Base-by-base conservation (phyloP, 805 yeast species). In the Metschnikowia lachancei region DNA sequence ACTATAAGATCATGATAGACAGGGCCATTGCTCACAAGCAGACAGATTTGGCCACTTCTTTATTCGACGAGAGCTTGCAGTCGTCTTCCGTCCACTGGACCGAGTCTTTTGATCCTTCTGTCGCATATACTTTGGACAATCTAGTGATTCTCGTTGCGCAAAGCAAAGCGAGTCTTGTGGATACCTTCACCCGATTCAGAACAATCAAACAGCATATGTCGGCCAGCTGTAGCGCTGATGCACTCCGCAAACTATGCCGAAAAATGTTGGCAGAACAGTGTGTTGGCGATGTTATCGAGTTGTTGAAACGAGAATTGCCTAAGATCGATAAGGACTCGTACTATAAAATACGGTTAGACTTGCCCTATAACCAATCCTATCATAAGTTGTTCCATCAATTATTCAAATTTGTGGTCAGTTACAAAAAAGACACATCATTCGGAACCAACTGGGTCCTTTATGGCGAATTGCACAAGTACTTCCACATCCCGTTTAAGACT, bases 361-460 rank as follows among this genome's bases (percentile, higher is more conserved):
- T 59, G 13, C 57, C 61, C 1, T 65, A 55, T 40, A 60, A 64
- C 9, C 19, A 24, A 10, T 57, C 64, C 16, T 67, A 72, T 52
- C 45, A 51, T 6, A 50, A 52, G 8, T 55, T 72, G 1, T 71
- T 70, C 37, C 51, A 60, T 10, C 36, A 41, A 5, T 52, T 72
- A 14, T 67, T 66, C 49, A 50, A 51, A 3, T 69, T 64, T 55
- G 71, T 66, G 5, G 54, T 63, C 17, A 49, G 57, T 0, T 67
- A 64, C 52, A 56, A 50, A 6, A 56, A 57, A 24, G 74, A 72
- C 39, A 41, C 51, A 3, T 59, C 70, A 0, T 51, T 51, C 18
- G 76, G 74, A 47, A 76, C 81, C 0, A 83, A 85, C 52, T 75
- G 80, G 84, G 73, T 72, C 6, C 63, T 85, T 4, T 85, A 81